Base-by-base conservation (phyloP, 106 monocot species). In the Dendrobium huoshanense region DNA sequence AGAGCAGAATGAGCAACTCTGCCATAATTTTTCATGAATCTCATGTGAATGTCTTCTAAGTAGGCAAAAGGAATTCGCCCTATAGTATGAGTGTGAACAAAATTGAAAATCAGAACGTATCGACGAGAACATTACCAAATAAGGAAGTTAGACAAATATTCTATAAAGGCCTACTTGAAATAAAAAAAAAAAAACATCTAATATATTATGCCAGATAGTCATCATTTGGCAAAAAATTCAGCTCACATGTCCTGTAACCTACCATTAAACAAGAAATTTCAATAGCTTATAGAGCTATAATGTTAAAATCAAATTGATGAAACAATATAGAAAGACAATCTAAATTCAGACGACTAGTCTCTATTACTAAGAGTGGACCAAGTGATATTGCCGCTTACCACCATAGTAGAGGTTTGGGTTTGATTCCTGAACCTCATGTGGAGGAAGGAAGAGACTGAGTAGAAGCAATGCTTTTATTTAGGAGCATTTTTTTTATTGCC, bases 11-110 rank as follows among this genome's bases (percentile, higher is more conserved):
- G 95, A 73, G 95, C 92, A 41, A 95, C 70, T 84, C 83, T 87
- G 45, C 98, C 95, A 82, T 93, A 95, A 81, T 94, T 99, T 82
- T 99, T 99, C 95, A 99, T 90, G 78, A 99, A 99, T 81, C 98
- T 91, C 92, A 94, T 93, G 64, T 93, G 98, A 58, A 99, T 95
- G 58, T 99, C 98, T 81, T 99, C 95, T 82, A 98, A 83, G 85
- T 94, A 98, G 20, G 89, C 77, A 75, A 98, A 98, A 78, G 98
- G 98, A 85, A 95, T 81, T 83, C 98, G 88, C 73, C 97, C 97
- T 98, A 81, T n/a, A 84, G 25, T 15, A 67, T 19, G 11, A 74
- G 20, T 8, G 5, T 41, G 40, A n/a, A 51, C 1, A 13, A 70
- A 70, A 70, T 37, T 37, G 16, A 15, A 37, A 70, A 70, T 70